Conservation (phyloP, 176 grass and related monocot species). For the Pontederia crassipes region DNA sequence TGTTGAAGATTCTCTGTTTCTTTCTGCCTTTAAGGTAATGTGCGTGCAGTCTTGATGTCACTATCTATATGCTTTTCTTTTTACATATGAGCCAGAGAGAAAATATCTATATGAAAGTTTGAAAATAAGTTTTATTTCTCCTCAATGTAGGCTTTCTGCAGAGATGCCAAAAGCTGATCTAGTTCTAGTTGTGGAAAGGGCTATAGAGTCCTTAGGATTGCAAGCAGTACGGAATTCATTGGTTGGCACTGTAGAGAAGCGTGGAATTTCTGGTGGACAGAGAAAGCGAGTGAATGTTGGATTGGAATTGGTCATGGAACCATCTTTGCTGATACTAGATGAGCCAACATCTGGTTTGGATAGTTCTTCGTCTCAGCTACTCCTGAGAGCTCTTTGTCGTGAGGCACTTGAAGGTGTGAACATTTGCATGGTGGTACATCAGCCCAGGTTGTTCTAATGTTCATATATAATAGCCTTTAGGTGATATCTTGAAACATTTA, state of each 20-base stretch:
- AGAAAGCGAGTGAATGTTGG: constrained; percentile 80
- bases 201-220: constrained; percentile 59
- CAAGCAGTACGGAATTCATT: constrained; percentile 65
- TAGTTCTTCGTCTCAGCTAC: constrained; percentile 70
- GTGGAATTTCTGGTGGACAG: constrained; percentile 79
- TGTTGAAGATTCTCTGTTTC: background rate
- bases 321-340: constrained; percentile 77
- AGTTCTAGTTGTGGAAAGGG: constrained; percentile 60
- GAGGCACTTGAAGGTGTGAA: constrained; percentile 78
- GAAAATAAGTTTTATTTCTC: background rate
- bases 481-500: background rate
- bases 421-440: constrained; percentile 67
- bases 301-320: constrained; percentile 86
- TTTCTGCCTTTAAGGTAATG: background rate
- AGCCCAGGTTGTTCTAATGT: constrained; percentile 44
- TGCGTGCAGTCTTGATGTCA: background rate
- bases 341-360: constrained; percentile 84
- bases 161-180: constrained; percentile 39
- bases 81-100: background rate
- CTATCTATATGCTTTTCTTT: background rate
- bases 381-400: constrained; percentile 62
- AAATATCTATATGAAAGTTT: background rate
- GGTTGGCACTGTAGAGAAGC: constrained; percentile 81
- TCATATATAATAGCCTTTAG: background rate
- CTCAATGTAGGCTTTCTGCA: constrained; percentile 35